Conservation (phyloP, 495 filamentous ascomycete genomes). For the Extremus antarcticus region DNA sequence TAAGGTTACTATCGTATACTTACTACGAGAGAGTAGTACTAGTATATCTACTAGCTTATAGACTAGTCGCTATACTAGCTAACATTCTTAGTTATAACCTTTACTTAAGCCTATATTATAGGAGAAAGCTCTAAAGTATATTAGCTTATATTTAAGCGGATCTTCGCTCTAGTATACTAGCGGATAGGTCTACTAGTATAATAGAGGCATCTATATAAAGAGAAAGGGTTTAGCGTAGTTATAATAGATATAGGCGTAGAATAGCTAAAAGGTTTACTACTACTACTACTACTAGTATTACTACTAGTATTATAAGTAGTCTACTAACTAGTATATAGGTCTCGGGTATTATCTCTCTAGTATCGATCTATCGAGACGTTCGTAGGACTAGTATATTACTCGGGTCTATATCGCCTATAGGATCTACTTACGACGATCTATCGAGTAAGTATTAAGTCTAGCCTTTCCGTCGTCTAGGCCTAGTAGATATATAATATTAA, state of each 20-base stretch:
- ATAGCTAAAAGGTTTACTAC: neutral
- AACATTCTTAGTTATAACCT: too few relatives aligned
- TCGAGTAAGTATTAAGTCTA: neutral
- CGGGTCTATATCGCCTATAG: neutral
- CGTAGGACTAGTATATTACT: slow-evolving; percentile 2
- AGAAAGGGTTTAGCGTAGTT: neutral
- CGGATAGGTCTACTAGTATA: neutral
- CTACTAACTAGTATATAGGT: neutral
- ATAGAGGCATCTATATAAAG: neutral
- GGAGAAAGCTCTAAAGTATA: neutral
- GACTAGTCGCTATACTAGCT: neutral
- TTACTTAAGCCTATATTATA: neutral
- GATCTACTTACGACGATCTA: neutral
- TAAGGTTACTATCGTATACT: slow-evolving; percentile 1
- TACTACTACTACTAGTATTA: too few relatives aligned
- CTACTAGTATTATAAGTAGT: too few relatives aligned
- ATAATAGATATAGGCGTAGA: neutral
- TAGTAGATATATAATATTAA: neutral
- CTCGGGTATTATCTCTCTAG: neutral
- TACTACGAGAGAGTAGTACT: neutral
- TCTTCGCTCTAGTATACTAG: neutral
- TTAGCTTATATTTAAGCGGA: neutral
- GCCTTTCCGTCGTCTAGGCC: neutral
- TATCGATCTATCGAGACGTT: slow-evolving; percentile 6
- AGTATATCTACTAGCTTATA: neutral